Conservation (phyloP, 1,139 yeast species). For the Candida sanyaensis region DNA sequence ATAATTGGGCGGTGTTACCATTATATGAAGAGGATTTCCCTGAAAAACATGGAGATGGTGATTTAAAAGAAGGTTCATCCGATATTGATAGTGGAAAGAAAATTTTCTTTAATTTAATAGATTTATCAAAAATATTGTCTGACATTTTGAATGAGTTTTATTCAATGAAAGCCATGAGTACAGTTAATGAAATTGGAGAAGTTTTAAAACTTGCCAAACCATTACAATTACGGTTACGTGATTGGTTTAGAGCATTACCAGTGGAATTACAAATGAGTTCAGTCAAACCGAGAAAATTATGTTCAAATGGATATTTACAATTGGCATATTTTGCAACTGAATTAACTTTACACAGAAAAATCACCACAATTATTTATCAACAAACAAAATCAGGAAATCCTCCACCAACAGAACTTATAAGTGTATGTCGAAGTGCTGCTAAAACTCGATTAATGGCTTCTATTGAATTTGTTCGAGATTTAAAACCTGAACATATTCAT, state of each 20-base stretch:
- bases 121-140: conserved; percentile 67
- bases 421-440: conserved; percentile 84
- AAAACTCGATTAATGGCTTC: conserved; percentile 78
- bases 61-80: conserved; percentile 58
- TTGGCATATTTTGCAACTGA: conserved; percentile 88
- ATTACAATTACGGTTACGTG: conserved; percentile 70
- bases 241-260: conserved; percentile 86
- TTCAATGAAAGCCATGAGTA: conserved; percentile 64
- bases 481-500: conserved; percentile 79
- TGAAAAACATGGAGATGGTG: conserved; percentile 61
- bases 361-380: conserved; percentile 57
- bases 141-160: conserved; percentile 73
- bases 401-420: conserved; percentile 58
- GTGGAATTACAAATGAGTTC: conserved; percentile 64
- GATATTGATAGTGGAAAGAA: conserved; percentile 75
- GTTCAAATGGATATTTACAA: conserved; percentile 75
- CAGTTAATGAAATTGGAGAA: conserved; percentile 57
- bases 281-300: conserved; percentile 59
- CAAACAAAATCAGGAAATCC: conserved; percentile 39
- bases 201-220: conserved; percentile 82
- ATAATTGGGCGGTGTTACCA: conserved; percentile 69
- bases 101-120: conserved; percentile 69
- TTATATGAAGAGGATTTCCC: conserved; percentile 76
- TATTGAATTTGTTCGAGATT: conserved; percentile 72
- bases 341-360: conserved; percentile 78